Conservation (phyloP, 148 eudicot genomes). For the Mesembryanthemum crystallinum region DNA sequence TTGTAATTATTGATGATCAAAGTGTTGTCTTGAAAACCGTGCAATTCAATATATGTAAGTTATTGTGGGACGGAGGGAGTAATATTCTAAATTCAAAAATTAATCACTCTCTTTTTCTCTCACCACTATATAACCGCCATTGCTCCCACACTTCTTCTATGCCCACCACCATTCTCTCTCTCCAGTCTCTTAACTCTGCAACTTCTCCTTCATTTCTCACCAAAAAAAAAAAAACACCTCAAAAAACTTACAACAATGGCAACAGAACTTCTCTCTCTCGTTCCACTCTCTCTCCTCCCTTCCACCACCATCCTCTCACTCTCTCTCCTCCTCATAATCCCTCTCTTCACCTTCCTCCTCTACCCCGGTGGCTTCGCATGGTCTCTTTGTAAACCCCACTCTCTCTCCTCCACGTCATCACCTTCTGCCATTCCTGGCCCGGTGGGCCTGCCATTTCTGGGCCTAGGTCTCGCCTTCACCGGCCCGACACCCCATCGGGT, state of each 20-base stretch:
- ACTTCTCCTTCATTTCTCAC: neutral
- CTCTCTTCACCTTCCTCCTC: slow-evolving; percentile 43
- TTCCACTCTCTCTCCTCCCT: slow-evolving; percentile 15
- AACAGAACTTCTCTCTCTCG: slow-evolving; percentile 8
- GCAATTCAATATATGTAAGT: too few species aligned
- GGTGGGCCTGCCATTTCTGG: slow-evolving; percentile 57
- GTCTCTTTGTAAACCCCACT: slow-evolving; percentile 28
- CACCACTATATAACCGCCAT: neutral
- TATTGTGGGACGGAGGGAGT: too few species aligned
- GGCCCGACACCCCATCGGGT: slow-evolving; percentile 49
- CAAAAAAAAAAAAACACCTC: neutral
- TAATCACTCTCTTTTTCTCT: too few species aligned
- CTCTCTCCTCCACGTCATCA: neutral
- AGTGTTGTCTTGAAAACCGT: too few species aligned
- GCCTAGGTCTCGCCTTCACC: slow-evolving; percentile 44
- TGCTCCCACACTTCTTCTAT: neutral
- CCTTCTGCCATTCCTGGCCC: slow-evolving; percentile 63
- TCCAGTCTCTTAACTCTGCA: neutral
- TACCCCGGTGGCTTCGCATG: slow-evolving; percentile 84
- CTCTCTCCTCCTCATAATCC: slow-evolving; percentile 27
- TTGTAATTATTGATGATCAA: too few species aligned
- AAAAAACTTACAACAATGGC: slow-evolving; percentile 30
- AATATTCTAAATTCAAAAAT: too few species aligned
- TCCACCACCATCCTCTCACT: slow-evolving; percentile 21
- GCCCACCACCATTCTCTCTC: neutral